Evolutionary conservation across 192 early-diverging fungal genomes (phyloP), one percentile per base, ranked within the genome.

Genomic region (Linnemannia exigua): DNA sequence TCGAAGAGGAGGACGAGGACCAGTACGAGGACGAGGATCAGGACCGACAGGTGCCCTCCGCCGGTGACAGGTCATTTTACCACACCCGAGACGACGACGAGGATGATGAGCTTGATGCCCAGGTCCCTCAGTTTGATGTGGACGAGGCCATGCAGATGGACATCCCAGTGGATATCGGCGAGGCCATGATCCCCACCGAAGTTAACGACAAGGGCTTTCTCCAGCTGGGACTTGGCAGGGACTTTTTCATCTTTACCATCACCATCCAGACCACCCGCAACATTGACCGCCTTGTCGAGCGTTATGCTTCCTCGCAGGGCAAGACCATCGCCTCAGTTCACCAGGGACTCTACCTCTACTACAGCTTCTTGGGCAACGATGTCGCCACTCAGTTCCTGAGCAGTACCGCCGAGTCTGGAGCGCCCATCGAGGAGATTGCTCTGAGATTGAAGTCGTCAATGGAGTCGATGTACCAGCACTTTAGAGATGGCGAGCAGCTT

Each of bases 391-490:
- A 86, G 78, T 54, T 76, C 76, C 66, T 86, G 33, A 51, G 51
- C 72, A 79, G 52, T 44, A 36, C 68, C 3, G 22, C 67, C 25
- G 75, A 86, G 61, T 37, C 70, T 6, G 70, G 74, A 31, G 20
- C 78, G 20, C 84, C 84, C 2, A 86, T 86, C 25, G 84, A 86
- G 41, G 84, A 86, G 63, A 76, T 86, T 73, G 84, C 84, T 17
- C 69, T 86, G 17, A 38, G 84, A 67, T 77, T 86, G 58, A 86
- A 86, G 74, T 86, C 84, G 2, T 86, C 84, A 0, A 86, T 86
- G 84, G 84, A 86, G 78, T 86, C 84, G 1, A 86, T 86, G 84
- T 86, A 86, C 70, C 84, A 86, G 36, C 84, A 86, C 16, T 86
- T 86, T 44, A 37, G 78, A 37, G 84, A 86, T 31, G 84, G 84